Evolutionary conservation across 371 early-diverging fungal genomes (phyloP), one percentile per base, ranked within the genome.

Genomic region (Mucor plumbeus): DNA sequence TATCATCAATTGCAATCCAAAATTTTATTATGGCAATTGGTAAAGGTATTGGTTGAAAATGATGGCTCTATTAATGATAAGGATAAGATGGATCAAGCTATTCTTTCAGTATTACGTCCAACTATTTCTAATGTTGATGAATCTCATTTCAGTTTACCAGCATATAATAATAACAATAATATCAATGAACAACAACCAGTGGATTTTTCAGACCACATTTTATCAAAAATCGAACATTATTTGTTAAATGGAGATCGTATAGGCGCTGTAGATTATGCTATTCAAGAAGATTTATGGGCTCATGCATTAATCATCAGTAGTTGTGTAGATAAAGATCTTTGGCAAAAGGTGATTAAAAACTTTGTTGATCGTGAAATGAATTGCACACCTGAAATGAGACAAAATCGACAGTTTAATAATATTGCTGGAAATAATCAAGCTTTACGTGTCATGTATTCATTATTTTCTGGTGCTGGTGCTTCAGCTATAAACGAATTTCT

Each of bases 231-330:
- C 7, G 89, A 93, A 69, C 71, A 78, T 0, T 67, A 84, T 26
- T 84, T 97, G 40, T 73, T 94, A 40, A 73, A 82, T 13, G 96
- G 97, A 4, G 89, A 95, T 68, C 90, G 93, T 14, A 63, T 74
- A 33, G 90, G 79, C 0, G 96, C 97, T 1, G 92, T 94, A 14
- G 81, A 87, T 7, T 80, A 86, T 59, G 92, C 95, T 0, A 83
- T 92, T 60, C 82, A 82, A 50, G 82, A 87, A 40, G 87, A 86
- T 56, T 68, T 94, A 56, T 97, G 97, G 97, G 84, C 92, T 0
- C 96, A 97, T 75, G 97, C 96, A 7, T 82, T 96, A 26, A 88
- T 95, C 8, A 91, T 97, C 70, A 89, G 95, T 47, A 95, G 94
- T 64, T 91, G 93, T 64, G 90, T 93, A 5, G 88, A 91, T 68